These are phyloP conservation scores for Chalara sp. DNA, from an alignment of 2,329 filamentous ascomycete genomes.

Conservation along the genomic window DNA sequence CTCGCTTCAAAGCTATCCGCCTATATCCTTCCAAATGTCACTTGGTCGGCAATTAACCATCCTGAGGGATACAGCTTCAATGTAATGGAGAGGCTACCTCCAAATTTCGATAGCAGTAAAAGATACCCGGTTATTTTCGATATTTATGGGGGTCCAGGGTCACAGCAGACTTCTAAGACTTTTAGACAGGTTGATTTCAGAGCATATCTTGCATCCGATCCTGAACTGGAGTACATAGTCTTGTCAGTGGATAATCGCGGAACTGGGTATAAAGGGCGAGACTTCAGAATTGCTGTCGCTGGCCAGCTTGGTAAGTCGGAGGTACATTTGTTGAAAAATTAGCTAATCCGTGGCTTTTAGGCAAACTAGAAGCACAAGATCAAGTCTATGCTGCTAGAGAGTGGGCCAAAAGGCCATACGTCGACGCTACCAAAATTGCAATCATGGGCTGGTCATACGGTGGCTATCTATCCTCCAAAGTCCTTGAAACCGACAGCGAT, in stretches of 20 bases:
- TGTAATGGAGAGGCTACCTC: conserved; percentile 58
- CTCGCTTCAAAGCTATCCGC: neutral
- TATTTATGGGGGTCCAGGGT: conserved; percentile 61
- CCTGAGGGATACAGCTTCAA: conserved; percentile 55
- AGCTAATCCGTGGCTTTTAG: conserved; percentile 19
- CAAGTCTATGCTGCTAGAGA: conserved; percentile 61
- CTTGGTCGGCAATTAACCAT: conserved; percentile 53
- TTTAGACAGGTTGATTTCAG: conserved; percentile 52
- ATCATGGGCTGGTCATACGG: conserved; percentile 68
- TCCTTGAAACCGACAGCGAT: conserved; percentile 53
- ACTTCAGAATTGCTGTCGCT: conserved; percentile 51
- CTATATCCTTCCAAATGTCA: conserved; percentile 55
- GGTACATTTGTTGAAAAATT: conserved; percentile 29
- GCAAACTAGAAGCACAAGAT: conserved; percentile 56
- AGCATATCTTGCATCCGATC: conserved; percentile 59
- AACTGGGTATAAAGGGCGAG: conserved; percentile 57
- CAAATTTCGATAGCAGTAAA: conserved; percentile 54
- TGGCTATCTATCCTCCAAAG: conserved; percentile 60
- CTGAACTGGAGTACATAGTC: conserved; percentile 61
- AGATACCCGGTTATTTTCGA: conserved; percentile 62
- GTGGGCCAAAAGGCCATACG: conserved; percentile 43
- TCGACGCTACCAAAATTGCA: conserved; percentile 52
- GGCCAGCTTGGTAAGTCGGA: conserved; percentile 57
- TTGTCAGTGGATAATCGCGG: conserved; percentile 64
- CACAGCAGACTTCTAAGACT: conserved; percentile 52